Evolutionary conservation across 305 asterid genomes (phyloP).

Genomic region (Fraxinus floribunda): DNA sequence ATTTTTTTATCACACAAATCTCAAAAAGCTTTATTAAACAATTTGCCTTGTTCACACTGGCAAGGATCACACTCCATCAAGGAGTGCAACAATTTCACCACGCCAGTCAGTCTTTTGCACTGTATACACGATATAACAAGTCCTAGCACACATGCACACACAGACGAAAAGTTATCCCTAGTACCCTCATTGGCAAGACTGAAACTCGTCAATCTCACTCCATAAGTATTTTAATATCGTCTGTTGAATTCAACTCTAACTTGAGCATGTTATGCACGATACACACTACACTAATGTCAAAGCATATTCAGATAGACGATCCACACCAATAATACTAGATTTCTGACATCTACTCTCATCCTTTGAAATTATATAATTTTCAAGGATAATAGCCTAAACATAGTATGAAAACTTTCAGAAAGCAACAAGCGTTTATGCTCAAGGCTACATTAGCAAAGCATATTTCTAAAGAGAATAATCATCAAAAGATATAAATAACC

Average conservation of each 20-base stretch:
- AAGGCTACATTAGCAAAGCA: not conserved
- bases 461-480: not conserved
- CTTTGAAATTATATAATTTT: not conserved
- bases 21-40: not conserved
- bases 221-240: no score
- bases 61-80: no score
- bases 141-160: no score
- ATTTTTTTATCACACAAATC: not conserved
- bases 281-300: not conserved
- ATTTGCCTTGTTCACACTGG: no score
- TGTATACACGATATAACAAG: no score
- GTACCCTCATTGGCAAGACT: no score
- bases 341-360: not conserved
- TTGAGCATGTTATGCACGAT: not conserved
- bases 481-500: slow-evolving; percentile 1
- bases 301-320: not conserved
- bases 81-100: no score
- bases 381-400: not conserved
- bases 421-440: not conserved
- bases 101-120: no score
- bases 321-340: not conserved
- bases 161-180: no score
- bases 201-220: no score
- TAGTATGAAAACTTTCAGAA: not conserved
- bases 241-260: no score